phyloP scores from a whole-genome alignment of 192 early-diverging fungal species.

The Backusella australiensis region DNA sequence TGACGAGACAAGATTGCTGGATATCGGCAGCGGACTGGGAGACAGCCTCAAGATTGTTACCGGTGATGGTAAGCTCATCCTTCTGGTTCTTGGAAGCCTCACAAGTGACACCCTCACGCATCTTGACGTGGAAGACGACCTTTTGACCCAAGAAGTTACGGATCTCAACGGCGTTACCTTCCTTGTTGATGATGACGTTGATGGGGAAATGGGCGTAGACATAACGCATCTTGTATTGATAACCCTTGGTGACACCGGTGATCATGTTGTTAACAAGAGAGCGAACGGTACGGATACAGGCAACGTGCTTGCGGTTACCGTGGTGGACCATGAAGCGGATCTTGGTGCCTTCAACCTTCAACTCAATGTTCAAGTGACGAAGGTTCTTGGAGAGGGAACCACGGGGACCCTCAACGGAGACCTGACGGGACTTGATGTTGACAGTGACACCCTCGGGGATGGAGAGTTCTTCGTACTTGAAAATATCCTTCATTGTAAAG shows the following conservation, averaged over 20 bases:
- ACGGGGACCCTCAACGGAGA: slow-evolving; percentile 90
- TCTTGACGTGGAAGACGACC: slow-evolving; percentile 79
- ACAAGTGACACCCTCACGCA: slow-evolving; percentile 86
- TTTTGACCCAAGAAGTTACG: slow-evolving; percentile 99
- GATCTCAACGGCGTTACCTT: slow-evolving; percentile 83
- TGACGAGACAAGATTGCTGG: slow-evolving; percentile 90
- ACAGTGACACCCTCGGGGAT: slow-evolving; percentile 90
- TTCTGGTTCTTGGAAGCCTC: slow-evolving; percentile 79
- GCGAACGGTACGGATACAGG: slow-evolving; percentile 96
- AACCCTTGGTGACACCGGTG: slow-evolving; percentile 96
- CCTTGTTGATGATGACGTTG: slow-evolving; percentile 85
- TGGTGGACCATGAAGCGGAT: slow-evolving; percentile 91
- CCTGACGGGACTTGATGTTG: slow-evolving; percentile 82
- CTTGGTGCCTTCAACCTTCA: slow-evolving; percentile 67
- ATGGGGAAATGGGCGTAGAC: slow-evolving; percentile 99
- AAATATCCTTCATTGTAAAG: slow-evolving; percentile 80
- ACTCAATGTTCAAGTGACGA: slow-evolving; percentile 92
- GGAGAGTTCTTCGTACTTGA: slow-evolving; percentile 82
- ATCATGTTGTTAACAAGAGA: slow-evolving; percentile 97
- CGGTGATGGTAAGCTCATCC: slow-evolving; percentile 92
- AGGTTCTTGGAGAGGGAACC: slow-evolving; percentile 87
- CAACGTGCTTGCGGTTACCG: slow-evolving; percentile 95
- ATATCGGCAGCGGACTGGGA: slow-evolving; percentile 96
- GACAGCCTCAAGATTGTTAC: slow-evolving; percentile 93
- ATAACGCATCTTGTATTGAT: slow-evolving; percentile 98